A percentile compares a stretch with the other conserved stretches of the same genome.
These are phyloP conservation scores for Polygonum maritimum DNA, from an alignment of 148 eudicot genomes.

Conservation along the genomic window DNA sequence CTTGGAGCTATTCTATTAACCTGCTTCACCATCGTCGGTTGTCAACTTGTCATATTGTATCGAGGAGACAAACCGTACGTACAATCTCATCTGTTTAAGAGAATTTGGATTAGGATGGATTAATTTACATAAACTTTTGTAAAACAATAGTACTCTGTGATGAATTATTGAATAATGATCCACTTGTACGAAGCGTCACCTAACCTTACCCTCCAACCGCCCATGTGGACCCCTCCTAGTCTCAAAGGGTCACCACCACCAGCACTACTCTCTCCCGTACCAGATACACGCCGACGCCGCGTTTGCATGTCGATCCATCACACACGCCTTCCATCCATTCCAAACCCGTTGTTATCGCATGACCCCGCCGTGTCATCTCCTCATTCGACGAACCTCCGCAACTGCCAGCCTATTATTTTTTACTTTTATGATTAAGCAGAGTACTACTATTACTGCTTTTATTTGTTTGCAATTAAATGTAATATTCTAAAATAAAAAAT, in stretches of 20 bases:
- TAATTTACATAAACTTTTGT: too few relatives aligned
- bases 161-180: neutral
- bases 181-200: neutral
- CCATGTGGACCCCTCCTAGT: neutral
- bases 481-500: neutral
- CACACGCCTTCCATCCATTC: neutral
- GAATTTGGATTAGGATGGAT: too few relatives aligned
- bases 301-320: neutral
- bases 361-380: neutral
- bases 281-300: neutral
- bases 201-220: slow-evolving; percentile 2
- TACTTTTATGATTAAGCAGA: neutral
- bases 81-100: too few relatives aligned
- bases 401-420: neutral
- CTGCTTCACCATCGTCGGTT: too few relatives aligned
- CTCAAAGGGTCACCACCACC: neutral
- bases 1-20: too few relatives aligned
- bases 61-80: too few relatives aligned
- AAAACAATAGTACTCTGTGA: neutral
- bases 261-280: neutral
- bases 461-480: neutral
- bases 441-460: too few relatives aligned
- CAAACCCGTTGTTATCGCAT: neutral
- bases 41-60: too few relatives aligned
- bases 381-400: neutral